phyloP scores from a whole-genome alignment of 495 filamentous ascomycete genomes.

The Coniosporium apollinis region DNA sequence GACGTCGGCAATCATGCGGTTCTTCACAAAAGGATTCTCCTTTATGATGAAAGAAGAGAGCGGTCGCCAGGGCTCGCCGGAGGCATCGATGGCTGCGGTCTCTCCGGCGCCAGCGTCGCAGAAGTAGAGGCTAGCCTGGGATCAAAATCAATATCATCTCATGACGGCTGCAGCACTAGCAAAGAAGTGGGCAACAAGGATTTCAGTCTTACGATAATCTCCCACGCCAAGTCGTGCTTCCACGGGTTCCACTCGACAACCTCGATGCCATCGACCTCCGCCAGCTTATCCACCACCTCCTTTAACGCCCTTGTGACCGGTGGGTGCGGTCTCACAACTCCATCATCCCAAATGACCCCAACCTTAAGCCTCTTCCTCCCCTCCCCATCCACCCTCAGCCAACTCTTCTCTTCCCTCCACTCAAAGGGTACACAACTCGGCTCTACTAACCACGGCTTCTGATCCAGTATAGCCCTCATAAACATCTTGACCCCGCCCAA shows the following conservation, averaged over 20 bases:
- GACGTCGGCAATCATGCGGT: slow-evolving; percentile 26
- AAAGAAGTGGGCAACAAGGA: slow-evolving; percentile 17
- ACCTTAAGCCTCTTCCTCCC: slow-evolving; percentile 33
- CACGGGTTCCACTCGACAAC: slow-evolving; percentile 51
- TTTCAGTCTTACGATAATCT: slow-evolving; percentile 24
- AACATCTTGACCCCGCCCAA: slow-evolving; percentile 50
- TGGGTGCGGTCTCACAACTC: slow-evolving; percentile 53
- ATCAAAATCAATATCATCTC: slow-evolving; percentile 9
- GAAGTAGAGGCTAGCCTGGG: slow-evolving; percentile 38
- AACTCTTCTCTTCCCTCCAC: slow-evolving; percentile 8
- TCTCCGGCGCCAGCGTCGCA: slow-evolving; percentile 40
- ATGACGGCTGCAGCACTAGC: slow-evolving; percentile 18
- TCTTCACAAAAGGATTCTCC: slow-evolving; percentile 29
- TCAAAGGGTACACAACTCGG: slow-evolving; percentile 8
- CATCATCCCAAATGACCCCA: slow-evolving; percentile 55
- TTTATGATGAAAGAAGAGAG: slow-evolving; percentile 34
- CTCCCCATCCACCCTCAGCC: background rate
- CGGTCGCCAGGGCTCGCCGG: slow-evolving; percentile 39
- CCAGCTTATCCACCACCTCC: slow-evolving; percentile 36
- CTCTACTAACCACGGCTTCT: slow-evolving; percentile 10
- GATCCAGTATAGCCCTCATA: slow-evolving; percentile 25
- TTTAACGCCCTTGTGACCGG: slow-evolving; percentile 45
- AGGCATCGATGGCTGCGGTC: slow-evolving; percentile 28
- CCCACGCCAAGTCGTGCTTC: slow-evolving; percentile 27
- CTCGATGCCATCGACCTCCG: slow-evolving; percentile 31